phyloP scores from a whole-genome alignment of 2,329 filamentous ascomycete genomes.

The Hymenoscyphus occultus region DNA sequence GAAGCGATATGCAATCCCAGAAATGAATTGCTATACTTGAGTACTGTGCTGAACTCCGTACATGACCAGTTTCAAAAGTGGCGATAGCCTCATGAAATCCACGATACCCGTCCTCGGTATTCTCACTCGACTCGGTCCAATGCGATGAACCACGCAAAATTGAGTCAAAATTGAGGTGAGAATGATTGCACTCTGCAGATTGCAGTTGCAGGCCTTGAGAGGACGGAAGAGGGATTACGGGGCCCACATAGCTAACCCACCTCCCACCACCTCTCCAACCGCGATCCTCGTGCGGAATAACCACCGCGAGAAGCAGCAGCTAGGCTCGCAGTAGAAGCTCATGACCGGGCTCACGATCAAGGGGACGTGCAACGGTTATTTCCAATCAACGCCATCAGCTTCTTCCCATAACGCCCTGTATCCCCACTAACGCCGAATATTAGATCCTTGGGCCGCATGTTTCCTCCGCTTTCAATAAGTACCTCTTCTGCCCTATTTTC shows the following conservation, averaged over 20 bases:
- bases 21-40: neutral
- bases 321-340: neutral
- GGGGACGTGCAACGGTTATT: neutral
- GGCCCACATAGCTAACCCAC: too few species aligned
- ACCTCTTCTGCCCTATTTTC: neutral
- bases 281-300: neutral
- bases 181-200: too few species aligned
- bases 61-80: neutral
- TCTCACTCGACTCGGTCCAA: too few species aligned
- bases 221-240: neutral
- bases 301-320: neutral
- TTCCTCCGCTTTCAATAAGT: neutral
- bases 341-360: neutral
- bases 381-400: neutral
- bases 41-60: too few species aligned
- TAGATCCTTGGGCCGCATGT: neutral
- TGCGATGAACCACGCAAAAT: too few species aligned
- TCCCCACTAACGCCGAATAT: conserved; percentile 2
- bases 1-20: too few species aligned
- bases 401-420: neutral
- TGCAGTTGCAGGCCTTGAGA: neutral
- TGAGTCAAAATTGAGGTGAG: too few species aligned
- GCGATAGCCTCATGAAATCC: neutral
- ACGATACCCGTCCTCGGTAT: neutral
- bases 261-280: neutral